These are phyloP conservation scores for Cymbidium sinense DNA, from an alignment of 106 monocot genomes.

Conservation along the genomic window DNA sequence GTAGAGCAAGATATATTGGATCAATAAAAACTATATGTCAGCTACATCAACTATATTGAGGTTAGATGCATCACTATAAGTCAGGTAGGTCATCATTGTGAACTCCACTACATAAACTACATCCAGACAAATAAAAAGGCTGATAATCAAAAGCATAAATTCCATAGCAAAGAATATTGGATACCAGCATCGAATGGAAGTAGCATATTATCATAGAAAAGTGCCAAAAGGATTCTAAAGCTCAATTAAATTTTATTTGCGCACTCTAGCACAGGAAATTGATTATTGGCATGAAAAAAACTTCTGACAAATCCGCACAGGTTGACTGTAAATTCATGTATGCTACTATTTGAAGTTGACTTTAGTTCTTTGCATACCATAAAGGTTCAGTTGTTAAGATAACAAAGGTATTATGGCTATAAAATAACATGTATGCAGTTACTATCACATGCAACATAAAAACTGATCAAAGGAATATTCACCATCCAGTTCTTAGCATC, in stretches of 20 bases:
- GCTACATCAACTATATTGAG: too few species aligned
- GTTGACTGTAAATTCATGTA: not conserved
- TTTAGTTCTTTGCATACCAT: not conserved
- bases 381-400: not conserved
- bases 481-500: slow-evolving; percentile 94
- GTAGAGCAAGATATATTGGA: too few species aligned
- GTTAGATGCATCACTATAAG: too few species aligned
- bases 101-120: not conserved
- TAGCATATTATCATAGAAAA: not conserved
- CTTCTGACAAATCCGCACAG: not conserved
- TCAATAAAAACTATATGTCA: too few species aligned
- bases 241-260: not conserved
- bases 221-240: not conserved
- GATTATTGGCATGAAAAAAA: not conserved
- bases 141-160: not conserved
- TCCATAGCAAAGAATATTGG: too few species aligned
- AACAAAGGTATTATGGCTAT: not conserved
- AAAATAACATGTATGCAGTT: not conserved
- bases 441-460: not conserved
- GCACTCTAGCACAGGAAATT: not conserved
- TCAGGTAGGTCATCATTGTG: too few species aligned
- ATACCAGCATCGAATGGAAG: not conserved
- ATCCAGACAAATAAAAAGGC: not conserved
- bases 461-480: slow-evolving; percentile 2
- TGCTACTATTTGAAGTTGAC: not conserved